These are phyloP conservation scores for Citrullus amarus DNA, from an alignment of 306 rosid species.

Conservation along the genomic window DNA sequence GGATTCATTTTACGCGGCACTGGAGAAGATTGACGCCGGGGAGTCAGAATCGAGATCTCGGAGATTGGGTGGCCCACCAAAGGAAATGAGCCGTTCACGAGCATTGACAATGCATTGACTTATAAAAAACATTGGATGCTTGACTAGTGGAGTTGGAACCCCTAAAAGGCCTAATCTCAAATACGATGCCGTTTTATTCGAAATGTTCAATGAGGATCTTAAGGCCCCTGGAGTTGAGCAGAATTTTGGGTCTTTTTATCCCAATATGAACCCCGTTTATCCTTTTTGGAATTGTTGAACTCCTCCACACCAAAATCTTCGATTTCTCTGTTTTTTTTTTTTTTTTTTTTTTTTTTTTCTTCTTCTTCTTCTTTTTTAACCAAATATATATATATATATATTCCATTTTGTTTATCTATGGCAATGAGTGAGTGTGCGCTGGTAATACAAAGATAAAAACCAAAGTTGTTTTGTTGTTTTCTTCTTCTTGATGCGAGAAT, in stretches of 20 bases:
- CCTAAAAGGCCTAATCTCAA: conserved; percentile 15
- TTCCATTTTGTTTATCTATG: no score
- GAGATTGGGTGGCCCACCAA: conserved; percentile 36
- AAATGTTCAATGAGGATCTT: conserved; percentile 30
- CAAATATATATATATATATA: no score
- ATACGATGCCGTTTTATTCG: conserved; percentile 20
- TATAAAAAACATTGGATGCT: conserved; percentile 16
- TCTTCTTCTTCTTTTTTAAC: no score
- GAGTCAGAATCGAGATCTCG: conserved; percentile 13
- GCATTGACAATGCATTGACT: conserved; percentile 1
- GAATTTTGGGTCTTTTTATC: conserved; percentile 26
- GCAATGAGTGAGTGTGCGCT: no score
- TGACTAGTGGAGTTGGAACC: conserved; percentile 12
- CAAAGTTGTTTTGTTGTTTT: no score
- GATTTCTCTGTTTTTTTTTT: no score
- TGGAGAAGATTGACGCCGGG: conserved; percentile 11
- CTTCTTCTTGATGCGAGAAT: no score
- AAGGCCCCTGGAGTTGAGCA: conserved; percentile 27
- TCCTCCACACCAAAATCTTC: no score
- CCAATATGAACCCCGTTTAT: conserved; percentile 28
- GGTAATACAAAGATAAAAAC: no score
- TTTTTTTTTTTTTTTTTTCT: no score
- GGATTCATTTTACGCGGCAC: conserved; percentile 21
- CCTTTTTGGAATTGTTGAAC: conserved; percentile 12
- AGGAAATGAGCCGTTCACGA: conserved; percentile 24